Evolutionary conservation across 306 rosid species (phyloP), one percentile per base, ranked within the genome.

Genomic region (Lagenaria siceraria): DNA sequence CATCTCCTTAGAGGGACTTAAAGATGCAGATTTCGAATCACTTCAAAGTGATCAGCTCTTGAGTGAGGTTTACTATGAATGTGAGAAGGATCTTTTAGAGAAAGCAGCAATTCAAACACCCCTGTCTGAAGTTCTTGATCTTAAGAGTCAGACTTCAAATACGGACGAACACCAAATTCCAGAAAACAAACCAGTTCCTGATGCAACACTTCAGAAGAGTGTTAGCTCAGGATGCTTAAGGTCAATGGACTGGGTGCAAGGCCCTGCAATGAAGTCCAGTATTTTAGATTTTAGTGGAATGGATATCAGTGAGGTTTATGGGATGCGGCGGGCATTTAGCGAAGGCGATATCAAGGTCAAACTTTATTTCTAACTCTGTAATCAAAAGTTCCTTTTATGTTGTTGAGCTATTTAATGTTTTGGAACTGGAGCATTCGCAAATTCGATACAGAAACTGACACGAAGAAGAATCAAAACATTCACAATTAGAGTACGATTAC

Each of bases 331-430:
- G 80, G 88, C 99, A 25, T 88, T 31, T 80, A 96, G 99, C 24
- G 99, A 96, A 74, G 98, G 98, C 79, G 99, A 96, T 83, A 96
- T 96, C 52, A 88, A 92, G 99, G 99, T 92, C 64, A 86, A 87
- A 70, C 36, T 78, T 85, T 38, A 66, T 73, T 33, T 59, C 69
- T 19, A 53, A 27, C 24, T 29, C 29, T 5, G 5, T 48, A 4
- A 4, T 72, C 46, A 72, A 25, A 15, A 48, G 42, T 72, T 49
- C 18, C 61, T 51, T 51, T 10, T 17, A 48, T 49, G 76, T 48
- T 15, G 6, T 72, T 29, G 17, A 71, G 40, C 40, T 71, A 14
- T 25, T 25, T 49, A 8, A 49, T 1, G 15, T 49, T 72, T 71
- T 10, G 2, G 4, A 48, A 48, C 25, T 1, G 3, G 43, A 25